These are phyloP conservation scores for Cyclanthera cordifolia DNA, from an alignment of 306 rosid genomes.

Conservation along the genomic window DNA sequence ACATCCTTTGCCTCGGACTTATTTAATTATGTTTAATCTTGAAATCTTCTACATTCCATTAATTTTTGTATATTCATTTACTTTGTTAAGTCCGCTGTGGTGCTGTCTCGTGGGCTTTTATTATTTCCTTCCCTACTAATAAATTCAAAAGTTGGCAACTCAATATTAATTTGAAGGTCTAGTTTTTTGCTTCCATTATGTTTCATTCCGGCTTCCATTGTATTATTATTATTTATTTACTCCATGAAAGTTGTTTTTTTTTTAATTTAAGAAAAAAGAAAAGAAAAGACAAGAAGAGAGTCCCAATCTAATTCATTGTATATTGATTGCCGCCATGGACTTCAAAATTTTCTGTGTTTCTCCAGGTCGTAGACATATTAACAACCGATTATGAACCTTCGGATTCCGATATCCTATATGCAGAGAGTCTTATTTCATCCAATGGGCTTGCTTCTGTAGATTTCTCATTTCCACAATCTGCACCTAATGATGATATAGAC, in stretches of 20 bases:
- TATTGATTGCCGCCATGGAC: too few relatives aligned
- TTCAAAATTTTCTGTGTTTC: conserved; percentile 4
- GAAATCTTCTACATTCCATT: not conserved
- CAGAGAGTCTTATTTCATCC: conserved; percentile 92
- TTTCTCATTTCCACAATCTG: conserved; percentile 73
- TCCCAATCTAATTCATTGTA: too few relatives aligned
- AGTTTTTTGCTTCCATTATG: not conserved
- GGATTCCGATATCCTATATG: conserved; percentile 78
- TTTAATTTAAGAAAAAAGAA: too few relatives aligned
- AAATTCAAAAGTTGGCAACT: not conserved
- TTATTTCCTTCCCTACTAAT: not conserved
- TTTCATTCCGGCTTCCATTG: too few relatives aligned
- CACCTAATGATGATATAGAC: conserved; percentile 44
- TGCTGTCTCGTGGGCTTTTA: not conserved
- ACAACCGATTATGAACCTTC: conserved; percentile 84
- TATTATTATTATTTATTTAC: too few relatives aligned
- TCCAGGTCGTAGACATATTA: conserved; percentile 74
- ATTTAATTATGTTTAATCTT: conserved; percentile 1
- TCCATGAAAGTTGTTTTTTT: too few relatives aligned
- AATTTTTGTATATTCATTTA: not conserved
- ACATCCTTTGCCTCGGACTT: not conserved
- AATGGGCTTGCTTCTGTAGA: conserved; percentile 91
- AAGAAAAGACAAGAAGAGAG: too few relatives aligned
- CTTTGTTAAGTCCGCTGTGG: not conserved
- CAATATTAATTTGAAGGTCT: not conserved